A percentile compares a stretch with the other conserved stretches of the same genome.
Conservation (phyloP, 2,329 filamentous ascomycete species). For the Hypoxylon sp. region DNA sequence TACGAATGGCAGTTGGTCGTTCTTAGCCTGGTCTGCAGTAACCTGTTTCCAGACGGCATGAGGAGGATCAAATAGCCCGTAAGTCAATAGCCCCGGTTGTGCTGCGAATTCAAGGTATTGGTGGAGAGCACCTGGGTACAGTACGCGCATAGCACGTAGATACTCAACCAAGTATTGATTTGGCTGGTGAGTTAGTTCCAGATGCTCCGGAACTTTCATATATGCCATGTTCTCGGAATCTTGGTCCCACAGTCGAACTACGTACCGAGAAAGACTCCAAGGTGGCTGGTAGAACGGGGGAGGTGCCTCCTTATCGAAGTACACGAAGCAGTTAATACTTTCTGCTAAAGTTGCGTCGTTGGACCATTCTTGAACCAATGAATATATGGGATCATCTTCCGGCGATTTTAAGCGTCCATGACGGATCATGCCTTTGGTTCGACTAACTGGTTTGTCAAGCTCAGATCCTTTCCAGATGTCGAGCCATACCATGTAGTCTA, state of each 20-base stretch:
- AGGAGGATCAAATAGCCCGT: conserved; percentile 37
- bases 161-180: conserved; percentile 46
- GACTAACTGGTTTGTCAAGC: not conserved
- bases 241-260: conserved; percentile 39
- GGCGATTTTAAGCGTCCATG: not conserved
- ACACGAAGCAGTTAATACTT: conserved; percentile 38
- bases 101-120: conserved; percentile 12
- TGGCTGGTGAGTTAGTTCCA: conserved; percentile 19
- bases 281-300: conserved; percentile 33
- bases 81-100: not conserved
- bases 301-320: conserved; percentile 29
- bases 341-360: not conserved
- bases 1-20: not conserved
- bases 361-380: conserved; percentile 32
- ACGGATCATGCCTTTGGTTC: conserved; percentile 28
- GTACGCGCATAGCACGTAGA: conserved; percentile 33
- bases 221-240: conserved; percentile 35
- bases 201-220: conserved; percentile 42
- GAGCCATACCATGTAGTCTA: conserved; percentile 39
- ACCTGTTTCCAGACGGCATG: conserved; percentile 21
- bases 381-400: conserved; percentile 21
- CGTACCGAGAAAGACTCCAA: conserved; percentile 15
- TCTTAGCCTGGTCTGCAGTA: not conserved
- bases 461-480: conserved; percentile 37
- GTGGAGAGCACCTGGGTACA: conserved; percentile 23